phyloP scores from a whole-genome alignment of 2,329 filamentous ascomycete genomes.

The Scedosporium apiospermum region DNA sequence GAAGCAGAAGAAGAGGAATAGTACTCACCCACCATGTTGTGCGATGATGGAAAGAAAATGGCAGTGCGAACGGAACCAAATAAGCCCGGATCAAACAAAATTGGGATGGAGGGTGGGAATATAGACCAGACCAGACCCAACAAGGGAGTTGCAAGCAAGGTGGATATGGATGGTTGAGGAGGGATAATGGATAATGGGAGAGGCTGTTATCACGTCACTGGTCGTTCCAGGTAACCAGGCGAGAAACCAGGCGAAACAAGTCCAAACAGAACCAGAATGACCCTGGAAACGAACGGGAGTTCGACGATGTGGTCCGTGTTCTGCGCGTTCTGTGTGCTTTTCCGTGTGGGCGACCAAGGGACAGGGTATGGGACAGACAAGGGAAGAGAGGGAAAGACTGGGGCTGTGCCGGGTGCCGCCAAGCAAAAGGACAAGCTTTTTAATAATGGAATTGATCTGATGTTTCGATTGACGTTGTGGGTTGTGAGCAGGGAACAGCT shows the following conservation, averaged over 20 bases:
- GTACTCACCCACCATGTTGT: conserved; percentile 1
- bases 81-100: too few relatives aligned
- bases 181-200: not conserved
- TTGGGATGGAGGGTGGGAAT: not conserved
- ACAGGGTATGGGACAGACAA: not conserved
- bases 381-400: not conserved
- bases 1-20: not conserved
- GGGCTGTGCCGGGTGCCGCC: not conserved
- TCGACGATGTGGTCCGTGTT: not conserved
- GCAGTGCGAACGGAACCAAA: not conserved
- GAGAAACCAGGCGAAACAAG: not conserved
- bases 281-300: not conserved
- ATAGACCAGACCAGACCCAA: not conserved
- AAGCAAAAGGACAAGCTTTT: not conserved
- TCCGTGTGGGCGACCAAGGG: too few relatives aligned
- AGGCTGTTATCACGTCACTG: not conserved
- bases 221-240: not conserved
- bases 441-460: too few relatives aligned
- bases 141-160: not conserved
- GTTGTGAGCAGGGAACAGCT: too few relatives aligned
- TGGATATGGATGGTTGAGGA: not conserved
- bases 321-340: not conserved
- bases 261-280: not conserved
- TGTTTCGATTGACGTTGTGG: too few relatives aligned
- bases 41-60: not conserved